Evolutionary conservation across 179 eudicot genomes (phyloP).

Genomic region (Beta corolliflora): DNA sequence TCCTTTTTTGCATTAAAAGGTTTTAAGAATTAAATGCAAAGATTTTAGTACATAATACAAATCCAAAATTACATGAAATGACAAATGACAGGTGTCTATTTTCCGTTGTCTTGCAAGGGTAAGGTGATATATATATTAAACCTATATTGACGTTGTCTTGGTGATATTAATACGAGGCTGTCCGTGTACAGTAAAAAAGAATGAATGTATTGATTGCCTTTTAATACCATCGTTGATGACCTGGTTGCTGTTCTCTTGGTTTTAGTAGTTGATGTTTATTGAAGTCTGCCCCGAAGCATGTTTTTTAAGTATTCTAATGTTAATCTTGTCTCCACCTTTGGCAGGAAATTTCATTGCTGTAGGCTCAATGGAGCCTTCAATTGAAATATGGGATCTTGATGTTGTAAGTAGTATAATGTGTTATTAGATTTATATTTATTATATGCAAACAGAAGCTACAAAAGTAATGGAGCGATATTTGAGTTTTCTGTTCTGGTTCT

Average conservation of each 20-base stretch:
- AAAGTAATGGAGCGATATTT: not conserved
- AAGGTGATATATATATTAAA: not conserved
- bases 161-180: not conserved
- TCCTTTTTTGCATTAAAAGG: too few relatives aligned
- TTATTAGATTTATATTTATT: not conserved
- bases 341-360: slow-evolving; percentile 93
- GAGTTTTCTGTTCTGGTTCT: not conserved
- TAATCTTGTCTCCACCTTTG: slow-evolving; percentile 15
- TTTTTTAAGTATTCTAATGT: not conserved
- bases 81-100: not conserved
- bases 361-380: slow-evolving; percentile 92
- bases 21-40: too few relatives aligned
- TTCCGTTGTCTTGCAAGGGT: not conserved
- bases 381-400: slow-evolving; percentile 98
- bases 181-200: too few relatives aligned
- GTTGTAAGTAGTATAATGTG: slow-evolving; percentile 48
- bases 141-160: not conserved
- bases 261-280: not conserved
- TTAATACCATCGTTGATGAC: not conserved
- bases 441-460: not conserved
- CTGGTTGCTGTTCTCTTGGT: not conserved
- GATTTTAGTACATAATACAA: too few relatives aligned
- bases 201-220: not conserved
- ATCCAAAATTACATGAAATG: too few relatives aligned
- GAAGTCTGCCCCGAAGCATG: not conserved